Conservation (phyloP, 2,329 filamentous ascomycete genomes). For the Phaeosphaeriaceae sp. region DNA sequence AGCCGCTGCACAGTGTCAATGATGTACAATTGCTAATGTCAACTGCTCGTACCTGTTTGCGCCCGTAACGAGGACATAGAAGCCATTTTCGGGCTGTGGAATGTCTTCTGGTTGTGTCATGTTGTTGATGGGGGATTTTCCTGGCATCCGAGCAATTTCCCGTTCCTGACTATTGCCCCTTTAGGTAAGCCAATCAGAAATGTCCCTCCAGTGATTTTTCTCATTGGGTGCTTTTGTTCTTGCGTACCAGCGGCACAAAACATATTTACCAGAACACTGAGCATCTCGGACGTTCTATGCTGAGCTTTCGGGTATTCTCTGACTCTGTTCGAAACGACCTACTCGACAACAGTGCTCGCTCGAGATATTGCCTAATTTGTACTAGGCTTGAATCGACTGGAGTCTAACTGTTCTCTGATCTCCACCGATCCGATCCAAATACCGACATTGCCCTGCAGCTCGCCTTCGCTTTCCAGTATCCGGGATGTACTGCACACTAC, state of each 20-base stretch:
- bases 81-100: slow-evolving; percentile 42
- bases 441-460: background rate
- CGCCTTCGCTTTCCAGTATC: background rate
- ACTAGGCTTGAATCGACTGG: background rate
- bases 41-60: slow-evolving; percentile 75
- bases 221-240: background rate
- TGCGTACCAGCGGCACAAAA: background rate
- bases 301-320: background rate
- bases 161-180: background rate
- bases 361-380: background rate
- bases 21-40: background rate
- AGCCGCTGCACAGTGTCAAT: slow-evolving; percentile 68
- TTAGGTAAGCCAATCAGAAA: background rate
- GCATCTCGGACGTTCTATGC: background rate
- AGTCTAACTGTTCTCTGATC: background rate
- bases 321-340: no score
- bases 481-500: no score
- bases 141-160: background rate
- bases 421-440: background rate
- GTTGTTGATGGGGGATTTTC: slow-evolving; percentile 4
- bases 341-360: background rate
- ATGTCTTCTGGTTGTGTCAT: slow-evolving; percentile 30
- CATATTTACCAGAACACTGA: background rate
- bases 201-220: background rate
- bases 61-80: slow-evolving; percentile 76